phyloP scores from a whole-genome alignment of 2,329 filamentous ascomycete genomes.

The Remersonia thermophila region DNA sequence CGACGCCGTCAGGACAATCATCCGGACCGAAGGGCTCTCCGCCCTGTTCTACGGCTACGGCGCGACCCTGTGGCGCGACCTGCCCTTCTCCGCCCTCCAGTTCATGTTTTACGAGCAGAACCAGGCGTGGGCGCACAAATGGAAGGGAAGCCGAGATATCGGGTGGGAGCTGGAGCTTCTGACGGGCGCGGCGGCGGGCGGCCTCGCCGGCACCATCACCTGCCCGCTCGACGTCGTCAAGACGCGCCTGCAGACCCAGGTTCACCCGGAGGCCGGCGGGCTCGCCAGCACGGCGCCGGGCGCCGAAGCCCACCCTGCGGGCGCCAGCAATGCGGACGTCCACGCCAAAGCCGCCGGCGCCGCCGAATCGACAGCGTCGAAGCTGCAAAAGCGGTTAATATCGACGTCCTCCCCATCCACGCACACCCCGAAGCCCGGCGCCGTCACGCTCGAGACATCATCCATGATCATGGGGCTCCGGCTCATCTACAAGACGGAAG shows the following conservation, averaged over 20 bases:
- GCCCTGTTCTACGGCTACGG: slow-evolving; percentile 97
- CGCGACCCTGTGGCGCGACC: slow-evolving; percentile 83
- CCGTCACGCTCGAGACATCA: slow-evolving; percentile 73
- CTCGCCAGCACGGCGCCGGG: background rate
- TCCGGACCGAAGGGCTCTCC: slow-evolving; percentile 65
- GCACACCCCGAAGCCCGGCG: slow-evolving; percentile 64
- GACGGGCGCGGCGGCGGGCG: slow-evolving; percentile 81
- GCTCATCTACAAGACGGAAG: slow-evolving; percentile 84
- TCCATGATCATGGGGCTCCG: slow-evolving; percentile 74
- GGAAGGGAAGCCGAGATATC: slow-evolving; percentile 70
- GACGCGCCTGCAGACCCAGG: slow-evolving; percentile 88
- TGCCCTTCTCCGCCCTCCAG: slow-evolving; percentile 91
- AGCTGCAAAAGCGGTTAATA: slow-evolving; percentile 57
- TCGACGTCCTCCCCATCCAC: slow-evolving; percentile 86
- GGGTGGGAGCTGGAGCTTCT: slow-evolving; percentile 74
- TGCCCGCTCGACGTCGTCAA: slow-evolving; percentile 97
- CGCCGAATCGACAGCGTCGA: slow-evolving; percentile 21
- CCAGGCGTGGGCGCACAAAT: slow-evolving; percentile 66
- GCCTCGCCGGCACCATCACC: slow-evolving; percentile 84
- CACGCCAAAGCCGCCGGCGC: slow-evolving; percentile 17
- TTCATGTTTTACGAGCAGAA: slow-evolving; percentile 98
- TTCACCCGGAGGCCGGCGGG: slow-evolving; percentile 32
- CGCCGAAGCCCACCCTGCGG: background rate
- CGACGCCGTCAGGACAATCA: slow-evolving; percentile 77
- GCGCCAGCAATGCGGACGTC: slow-evolving; percentile 12